These are phyloP conservation scores for Rhizomucor miehei DNA, from an alignment of 371 early-diverging fungal species.

Conservation along the genomic window DNA sequence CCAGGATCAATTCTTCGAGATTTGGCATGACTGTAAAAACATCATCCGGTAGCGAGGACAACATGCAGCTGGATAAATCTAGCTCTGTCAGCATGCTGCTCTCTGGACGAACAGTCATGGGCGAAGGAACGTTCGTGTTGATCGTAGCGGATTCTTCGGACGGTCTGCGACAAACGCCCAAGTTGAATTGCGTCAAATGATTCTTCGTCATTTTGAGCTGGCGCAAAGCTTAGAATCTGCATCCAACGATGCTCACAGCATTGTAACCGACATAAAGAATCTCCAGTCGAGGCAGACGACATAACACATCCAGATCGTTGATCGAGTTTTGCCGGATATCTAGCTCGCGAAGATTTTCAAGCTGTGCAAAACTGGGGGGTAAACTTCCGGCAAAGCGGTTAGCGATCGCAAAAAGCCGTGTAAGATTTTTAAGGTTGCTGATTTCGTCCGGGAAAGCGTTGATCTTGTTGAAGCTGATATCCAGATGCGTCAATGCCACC, in stretches of 20 bases:
- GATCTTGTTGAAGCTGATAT: slow-evolving; percentile 85
- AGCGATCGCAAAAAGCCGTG: slow-evolving; percentile 66
- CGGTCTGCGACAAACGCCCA: slow-evolving; percentile 10
- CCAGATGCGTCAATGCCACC: slow-evolving; percentile 61
- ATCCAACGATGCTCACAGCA: slow-evolving; percentile 50
- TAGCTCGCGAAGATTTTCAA: slow-evolving; percentile 67
- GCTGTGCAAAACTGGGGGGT: slow-evolving; percentile 59
- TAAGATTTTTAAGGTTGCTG: slow-evolving; percentile 61
- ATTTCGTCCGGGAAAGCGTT: slow-evolving; percentile 71
- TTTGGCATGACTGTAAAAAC: slow-evolving; percentile 58
- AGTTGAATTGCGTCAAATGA: slow-evolving; percentile 55
- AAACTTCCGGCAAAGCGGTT: slow-evolving; percentile 72
- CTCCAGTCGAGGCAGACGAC: slow-evolving; percentile 59
- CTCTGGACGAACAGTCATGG: slow-evolving; percentile 1
- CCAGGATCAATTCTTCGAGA: slow-evolving; percentile 64
- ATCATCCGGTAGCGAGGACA: slow-evolving; percentile 68
- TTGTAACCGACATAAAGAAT: slow-evolving; percentile 71
- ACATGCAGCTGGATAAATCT: slow-evolving; percentile 71
- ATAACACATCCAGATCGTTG: slow-evolving; percentile 59
- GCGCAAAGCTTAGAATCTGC: slow-evolving; percentile 39
- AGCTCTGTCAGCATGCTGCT: slow-evolving; percentile 44
- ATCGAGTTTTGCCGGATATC: slow-evolving; percentile 76
- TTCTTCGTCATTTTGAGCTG: slow-evolving; percentile 58
- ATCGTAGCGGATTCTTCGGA: slow-evolving; percentile 1
- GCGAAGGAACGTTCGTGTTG: not conserved